A percentile compares a stretch with the other conserved stretches of the same genome.
Conservation (phyloP, 2,329 filamentous ascomycete genomes). For the Teratosphaeria destructans region DNA sequence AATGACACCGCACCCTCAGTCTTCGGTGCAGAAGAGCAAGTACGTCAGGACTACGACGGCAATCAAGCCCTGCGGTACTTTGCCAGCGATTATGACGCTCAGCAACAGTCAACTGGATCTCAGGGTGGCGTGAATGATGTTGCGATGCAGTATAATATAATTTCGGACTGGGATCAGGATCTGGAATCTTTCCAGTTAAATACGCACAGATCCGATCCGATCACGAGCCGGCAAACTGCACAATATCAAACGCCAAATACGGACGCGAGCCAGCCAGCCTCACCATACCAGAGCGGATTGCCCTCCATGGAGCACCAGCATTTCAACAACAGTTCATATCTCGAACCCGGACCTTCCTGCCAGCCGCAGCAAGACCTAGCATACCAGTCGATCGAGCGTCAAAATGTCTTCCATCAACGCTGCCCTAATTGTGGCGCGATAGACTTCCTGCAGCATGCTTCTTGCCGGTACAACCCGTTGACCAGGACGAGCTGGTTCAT, state of each 20-base stretch:
- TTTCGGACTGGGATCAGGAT: not conserved
- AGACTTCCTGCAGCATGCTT: not conserved
- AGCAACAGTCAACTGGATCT: not conserved
- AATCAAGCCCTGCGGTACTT: not conserved
- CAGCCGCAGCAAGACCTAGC: not conserved
- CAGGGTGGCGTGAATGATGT: not conserved
- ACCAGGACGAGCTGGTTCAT: not conserved
- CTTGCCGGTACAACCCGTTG: not conserved
- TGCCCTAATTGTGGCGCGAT: not conserved
- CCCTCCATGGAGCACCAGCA: not conserved
- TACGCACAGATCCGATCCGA: not conserved
- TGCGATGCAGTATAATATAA: not conserved
- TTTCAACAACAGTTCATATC: not conserved
- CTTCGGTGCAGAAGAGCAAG: not conserved
- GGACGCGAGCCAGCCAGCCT: not conserved
- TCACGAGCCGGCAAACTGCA: not conserved
- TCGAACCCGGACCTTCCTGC: not conserved
- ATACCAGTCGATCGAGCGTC: not conserved
- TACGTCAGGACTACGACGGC: not conserved
- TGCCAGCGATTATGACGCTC: not conserved
- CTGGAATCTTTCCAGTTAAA: not conserved
- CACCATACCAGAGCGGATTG: not conserved
- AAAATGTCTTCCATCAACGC: not conserved
- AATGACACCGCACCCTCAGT: not conserved
- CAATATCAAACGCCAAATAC: not conserved